phyloP scores from a whole-genome alignment of 2,329 filamentous ascomycete genomes.

The Purpureocillium lavendulum region DNA sequence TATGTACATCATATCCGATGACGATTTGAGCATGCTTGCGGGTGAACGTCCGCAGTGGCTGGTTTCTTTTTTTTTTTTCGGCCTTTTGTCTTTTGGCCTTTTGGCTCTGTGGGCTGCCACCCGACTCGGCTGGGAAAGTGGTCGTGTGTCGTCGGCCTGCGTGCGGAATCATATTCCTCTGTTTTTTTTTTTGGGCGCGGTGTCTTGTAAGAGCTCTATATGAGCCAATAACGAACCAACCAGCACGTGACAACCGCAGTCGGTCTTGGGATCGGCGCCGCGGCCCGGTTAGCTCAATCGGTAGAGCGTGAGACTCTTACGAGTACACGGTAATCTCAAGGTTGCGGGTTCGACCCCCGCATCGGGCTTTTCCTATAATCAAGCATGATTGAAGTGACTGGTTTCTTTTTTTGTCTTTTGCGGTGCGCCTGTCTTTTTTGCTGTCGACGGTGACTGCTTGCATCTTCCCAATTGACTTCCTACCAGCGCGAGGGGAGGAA shows the following conservation, averaged over 20 bases:
- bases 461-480: too few species aligned
- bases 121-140: too few species aligned
- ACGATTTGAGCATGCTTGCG: background rate
- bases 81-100: background rate
- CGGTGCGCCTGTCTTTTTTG: background rate
- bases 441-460: too few species aligned
- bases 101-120: too few species aligned
- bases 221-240: too few species aligned
- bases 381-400: conserved; percentile 1
- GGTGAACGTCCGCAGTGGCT: background rate
- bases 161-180: too few species aligned
- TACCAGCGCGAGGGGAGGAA: too few species aligned
- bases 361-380: conserved; percentile 16
- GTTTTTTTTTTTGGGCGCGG: too few species aligned
- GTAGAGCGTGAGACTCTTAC: conserved; percentile 66
- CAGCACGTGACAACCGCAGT: too few species aligned
- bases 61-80: background rate
- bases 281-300: conserved; percentile 30
- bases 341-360: conserved; percentile 45
- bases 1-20: conserved; percentile 12
- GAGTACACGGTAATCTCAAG: conserved; percentile 29
- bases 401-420: background rate
- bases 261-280: too few species aligned
- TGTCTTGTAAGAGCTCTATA: too few species aligned
- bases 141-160: too few species aligned